A percentile compares a stretch with the other conserved stretches of the same genome.
phyloP scores from a whole-genome alignment of 768 basidiomycete genomes.

The Psilocybe cubensis region DNA sequence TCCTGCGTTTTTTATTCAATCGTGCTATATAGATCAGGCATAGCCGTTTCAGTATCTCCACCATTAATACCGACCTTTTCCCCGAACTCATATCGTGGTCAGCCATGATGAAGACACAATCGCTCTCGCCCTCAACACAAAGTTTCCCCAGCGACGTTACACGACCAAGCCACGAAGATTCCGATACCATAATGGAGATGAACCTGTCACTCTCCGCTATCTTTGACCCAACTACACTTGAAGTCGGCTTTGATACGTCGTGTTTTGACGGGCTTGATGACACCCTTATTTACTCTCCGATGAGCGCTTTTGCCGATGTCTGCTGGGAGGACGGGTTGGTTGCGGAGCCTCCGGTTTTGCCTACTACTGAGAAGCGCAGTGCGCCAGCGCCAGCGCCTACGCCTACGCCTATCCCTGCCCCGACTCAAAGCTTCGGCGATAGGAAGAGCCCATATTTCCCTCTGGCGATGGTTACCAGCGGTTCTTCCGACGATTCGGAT shows the following conservation, averaged over 20 bases:
- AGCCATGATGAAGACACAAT: conserved; percentile 20
- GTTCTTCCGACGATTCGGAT: conserved; percentile 29
- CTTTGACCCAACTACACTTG: conserved; percentile 40
- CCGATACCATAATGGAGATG: conserved; percentile 19
- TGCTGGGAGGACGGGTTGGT: conserved; percentile 36
- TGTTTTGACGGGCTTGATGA: conserved; percentile 44
- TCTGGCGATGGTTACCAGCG: conserved; percentile 12
- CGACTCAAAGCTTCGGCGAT: neutral
- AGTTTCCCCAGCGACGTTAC: conserved; percentile 31
- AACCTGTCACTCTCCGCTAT: conserved; percentile 21
- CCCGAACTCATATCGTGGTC: conserved; percentile 35
- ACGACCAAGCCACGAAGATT: conserved; percentile 23
- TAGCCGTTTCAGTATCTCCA: conserved; percentile 23
- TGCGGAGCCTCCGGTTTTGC: neutral
- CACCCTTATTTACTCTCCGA: conserved; percentile 36
- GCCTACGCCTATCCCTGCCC: neutral
- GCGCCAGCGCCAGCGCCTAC: no score
- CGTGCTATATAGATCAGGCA: conserved; percentile 18
- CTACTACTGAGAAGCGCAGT: neutral
- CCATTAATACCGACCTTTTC: conserved; percentile 31
- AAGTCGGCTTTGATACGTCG: conserved; percentile 39
- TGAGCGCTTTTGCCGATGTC: conserved; percentile 37
- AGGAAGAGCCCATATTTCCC: conserved; percentile 14
- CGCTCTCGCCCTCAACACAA: conserved; percentile 18
- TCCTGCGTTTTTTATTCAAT: neutral